Percentiles rank a stretch among this genome's conserved stretches.
phyloP scores from a whole-genome alignment of 2,329 filamentous ascomycete genomes.

The Aquanectria penicillioides region DNA sequence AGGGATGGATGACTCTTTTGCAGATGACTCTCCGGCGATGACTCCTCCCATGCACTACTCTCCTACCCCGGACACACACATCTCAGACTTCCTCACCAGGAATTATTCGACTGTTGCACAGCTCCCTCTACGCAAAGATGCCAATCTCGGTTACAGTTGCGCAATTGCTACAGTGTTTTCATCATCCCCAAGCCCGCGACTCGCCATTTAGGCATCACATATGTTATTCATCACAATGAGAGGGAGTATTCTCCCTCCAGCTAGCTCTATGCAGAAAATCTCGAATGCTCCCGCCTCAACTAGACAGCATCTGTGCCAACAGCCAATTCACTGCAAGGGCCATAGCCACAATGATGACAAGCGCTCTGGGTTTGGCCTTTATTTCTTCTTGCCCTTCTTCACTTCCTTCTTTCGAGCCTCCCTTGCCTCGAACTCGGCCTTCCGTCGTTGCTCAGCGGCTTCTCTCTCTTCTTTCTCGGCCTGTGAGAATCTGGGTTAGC shows the following conservation, averaged over 20 bases:
- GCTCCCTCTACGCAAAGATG: no score
- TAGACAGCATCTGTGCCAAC: constrained; percentile 1
- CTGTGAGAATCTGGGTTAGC: constrained; percentile 48
- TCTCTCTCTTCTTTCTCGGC: constrained; percentile 69
- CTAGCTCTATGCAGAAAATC: constrained; percentile 1
- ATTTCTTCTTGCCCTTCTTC: constrained; percentile 63
- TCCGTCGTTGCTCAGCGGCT: constrained; percentile 59
- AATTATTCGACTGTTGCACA: no score
- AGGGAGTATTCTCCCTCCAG: neutral
- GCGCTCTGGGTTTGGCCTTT: constrained; percentile 20
- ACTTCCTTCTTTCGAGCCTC: constrained; percentile 64
- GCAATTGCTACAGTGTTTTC: neutral
- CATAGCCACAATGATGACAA: neutral
- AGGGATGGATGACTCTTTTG: no score
- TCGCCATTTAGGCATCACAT: neutral
- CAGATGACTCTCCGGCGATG: neutral
- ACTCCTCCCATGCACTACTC: neutral
- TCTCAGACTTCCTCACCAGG: neutral
- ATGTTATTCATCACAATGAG: constrained; percentile 10
- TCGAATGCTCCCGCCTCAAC: neutral
- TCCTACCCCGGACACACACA: neutral
- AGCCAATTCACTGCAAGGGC: constrained; percentile 6
- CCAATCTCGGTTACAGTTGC: neutral
- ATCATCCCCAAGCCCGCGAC: neutral
- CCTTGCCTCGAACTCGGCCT: constrained; percentile 62